These are phyloP conservation scores for Agrocybe chaxingu DNA, from an alignment of 768 basidiomycete species.

Conservation along the genomic window DNA sequence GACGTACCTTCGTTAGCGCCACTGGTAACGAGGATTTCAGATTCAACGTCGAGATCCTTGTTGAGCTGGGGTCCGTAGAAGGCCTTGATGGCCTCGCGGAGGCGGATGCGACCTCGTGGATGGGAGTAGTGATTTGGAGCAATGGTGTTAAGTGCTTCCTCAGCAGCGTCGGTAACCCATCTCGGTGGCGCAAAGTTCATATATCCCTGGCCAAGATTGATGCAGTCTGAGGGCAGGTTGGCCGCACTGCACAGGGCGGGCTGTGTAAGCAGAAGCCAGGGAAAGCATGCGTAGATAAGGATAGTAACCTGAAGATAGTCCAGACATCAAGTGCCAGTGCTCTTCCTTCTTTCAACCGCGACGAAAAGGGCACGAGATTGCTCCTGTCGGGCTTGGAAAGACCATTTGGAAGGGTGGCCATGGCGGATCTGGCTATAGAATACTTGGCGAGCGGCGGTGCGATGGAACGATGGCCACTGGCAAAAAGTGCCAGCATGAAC, in stretches of 20 bases:
- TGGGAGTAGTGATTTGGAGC: slow-evolving; percentile 86
- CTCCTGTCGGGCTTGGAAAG: slow-evolving; percentile 31
- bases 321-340: slow-evolving; percentile 84
- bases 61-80: slow-evolving; percentile 72
- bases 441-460: neutral
- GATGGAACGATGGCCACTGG: too few species aligned
- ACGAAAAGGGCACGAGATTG: slow-evolving; percentile 64
- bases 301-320: slow-evolving; percentile 81
- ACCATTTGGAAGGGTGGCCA: neutral
- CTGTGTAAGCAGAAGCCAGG: slow-evolving; percentile 6
- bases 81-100: slow-evolving; percentile 82
- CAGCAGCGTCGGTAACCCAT: slow-evolving; percentile 76
- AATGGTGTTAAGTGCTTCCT: slow-evolving; percentile 59
- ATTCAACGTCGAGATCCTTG: slow-evolving; percentile 75
- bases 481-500: too few species aligned
- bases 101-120: slow-evolving; percentile 82
- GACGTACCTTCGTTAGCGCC: slow-evolving; percentile 90
- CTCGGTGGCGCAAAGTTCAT: slow-evolving; percentile 89
- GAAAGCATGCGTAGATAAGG: slow-evolving; percentile 7
- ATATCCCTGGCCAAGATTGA: slow-evolving; percentile 94
- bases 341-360: slow-evolving; percentile 69
- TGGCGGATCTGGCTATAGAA: slow-evolving; percentile 17
- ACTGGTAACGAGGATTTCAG: slow-evolving; percentile 91
- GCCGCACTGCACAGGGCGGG: slow-evolving; percentile 51
- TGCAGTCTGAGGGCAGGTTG: slow-evolving; percentile 87